Evolutionary conservation across 2,329 filamentous ascomycete genomes (phyloP), one percentile per base, ranked within the genome.

Genomic region (Bimuria novae-zelandiae): DNA sequence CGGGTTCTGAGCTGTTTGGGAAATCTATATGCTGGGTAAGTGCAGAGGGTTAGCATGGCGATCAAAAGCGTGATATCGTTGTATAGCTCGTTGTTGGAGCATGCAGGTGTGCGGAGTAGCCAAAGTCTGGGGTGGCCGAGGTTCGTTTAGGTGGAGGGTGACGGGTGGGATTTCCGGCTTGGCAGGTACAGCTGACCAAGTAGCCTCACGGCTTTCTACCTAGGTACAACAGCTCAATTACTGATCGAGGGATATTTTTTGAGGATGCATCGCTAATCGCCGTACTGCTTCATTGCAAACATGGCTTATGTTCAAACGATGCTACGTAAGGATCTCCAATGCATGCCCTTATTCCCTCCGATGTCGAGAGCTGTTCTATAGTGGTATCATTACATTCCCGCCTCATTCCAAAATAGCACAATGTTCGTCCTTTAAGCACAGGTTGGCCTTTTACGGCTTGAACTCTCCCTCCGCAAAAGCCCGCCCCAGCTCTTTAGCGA

Each of bases 401-500:
- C 6, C 10, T 27, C 25, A 5, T 27, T 5, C 25, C 25, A 5
- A 27, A 10, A 5, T 6, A 27, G 5, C 17, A 37, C 16, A 16
- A 11, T 7, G 12, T 16, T 36, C 33, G n/a, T 14, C n/a, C 6
- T 14, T 33, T 14, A 14, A 16, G n/a, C n/a, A 33, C 30, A 16
- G 14, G 2, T 8, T 16, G 14, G 39, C 25, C 11, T 17, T 12
- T 51, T 21, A 61, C 3, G 56, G 54, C 27, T 11, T 35, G 4
- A 89, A 85, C 16, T 85, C 84, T 58, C 89, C 86, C 51, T 83
- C 80, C 29, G 89, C 73, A 87, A 88, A 92, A 48, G 87, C 77
- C 64, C 80, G 82, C 12, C 84, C 88, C 67, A 95, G 75, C 61
- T 94, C 90, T 70, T 82, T 84, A 12, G 90, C 89, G 66, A 96